These are phyloP conservation scores for Talaromyces adpressus DNA, from an alignment of 495 filamentous ascomycete genomes.

Conservation along the genomic window DNA sequence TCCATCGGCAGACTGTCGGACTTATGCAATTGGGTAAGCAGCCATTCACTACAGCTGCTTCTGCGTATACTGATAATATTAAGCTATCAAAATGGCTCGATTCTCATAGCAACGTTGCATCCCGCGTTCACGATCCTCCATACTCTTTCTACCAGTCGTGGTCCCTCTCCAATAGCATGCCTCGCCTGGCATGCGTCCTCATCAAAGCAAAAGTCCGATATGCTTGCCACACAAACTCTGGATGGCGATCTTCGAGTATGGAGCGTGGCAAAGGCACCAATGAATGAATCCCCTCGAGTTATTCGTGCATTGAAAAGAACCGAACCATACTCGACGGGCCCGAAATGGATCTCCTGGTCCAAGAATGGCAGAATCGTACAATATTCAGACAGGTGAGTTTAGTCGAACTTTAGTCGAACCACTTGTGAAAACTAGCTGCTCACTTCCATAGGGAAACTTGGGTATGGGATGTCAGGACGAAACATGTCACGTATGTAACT, in stretches of 20 bases:
- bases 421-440: conserved; percentile 7
- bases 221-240: conserved; percentile 87
- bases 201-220: conserved; percentile 94
- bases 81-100: conserved; percentile 93
- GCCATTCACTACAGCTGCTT: not conserved
- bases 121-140: conserved; percentile 93
- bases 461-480: conserved; percentile 95
- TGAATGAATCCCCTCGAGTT: conserved; percentile 68
- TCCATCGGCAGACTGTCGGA: conserved; percentile 85
- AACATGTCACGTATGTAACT: conserved; percentile 80
- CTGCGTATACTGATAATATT: not conserved
- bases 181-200: conserved; percentile 97
- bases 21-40: conserved; percentile 88
- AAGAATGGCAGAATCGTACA: conserved; percentile 96
- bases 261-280: conserved; percentile 86
- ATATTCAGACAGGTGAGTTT: conserved; percentile 81
- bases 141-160: conserved; percentile 73
- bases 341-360: conserved; percentile 97
- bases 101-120: conserved; percentile 80
- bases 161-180: conserved; percentile 82
- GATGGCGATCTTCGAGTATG: conserved; percentile 94
- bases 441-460: conserved; percentile 66
- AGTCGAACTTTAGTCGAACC: conserved; percentile 12
- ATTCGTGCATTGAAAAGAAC: conserved; percentile 79
- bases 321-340: conserved; percentile 65